These are phyloP conservation scores for Coniferiporia sulphurascens DNA, from an alignment of 1,284 basidiomycete genomes.

Conservation along the genomic window DNA sequence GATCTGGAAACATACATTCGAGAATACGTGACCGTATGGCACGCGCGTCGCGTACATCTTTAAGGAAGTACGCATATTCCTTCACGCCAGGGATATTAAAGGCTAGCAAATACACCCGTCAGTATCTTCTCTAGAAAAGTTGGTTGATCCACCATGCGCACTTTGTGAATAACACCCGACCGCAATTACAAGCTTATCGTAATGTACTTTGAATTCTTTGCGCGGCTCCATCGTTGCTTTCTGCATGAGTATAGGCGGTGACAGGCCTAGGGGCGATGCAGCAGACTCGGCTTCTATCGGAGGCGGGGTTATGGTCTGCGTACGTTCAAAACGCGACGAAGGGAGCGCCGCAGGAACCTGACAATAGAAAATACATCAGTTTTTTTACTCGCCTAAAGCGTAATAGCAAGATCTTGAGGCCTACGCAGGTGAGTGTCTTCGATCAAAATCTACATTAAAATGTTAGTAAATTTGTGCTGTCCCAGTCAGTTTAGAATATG, in stretches of 20 bases:
- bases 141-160: slow-evolving; percentile 31
- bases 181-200: slow-evolving; percentile 81
- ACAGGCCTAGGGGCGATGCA: not conserved
- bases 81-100: slow-evolving; percentile 67
- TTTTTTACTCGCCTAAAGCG: not conserved
- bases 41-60: slow-evolving; percentile 77
- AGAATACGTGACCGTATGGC: slow-evolving; percentile 72
- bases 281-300: not conserved
- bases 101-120: slow-evolving; percentile 33
- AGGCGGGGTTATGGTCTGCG: slow-evolving; percentile 1
- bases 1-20: slow-evolving; percentile 45
- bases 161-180: slow-evolving; percentile 85
- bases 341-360: slow-evolving; percentile 17
- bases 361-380: not conserved
- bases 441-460: slow-evolving; percentile 48
- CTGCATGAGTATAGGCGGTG: slow-evolving; percentile 5
- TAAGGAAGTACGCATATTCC: slow-evolving; percentile 77
- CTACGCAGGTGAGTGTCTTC: slow-evolving; percentile 53
- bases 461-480: too few species aligned
- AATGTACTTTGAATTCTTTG: slow-evolving; percentile 48
- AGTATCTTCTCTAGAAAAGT: not conserved
- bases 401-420: slow-evolving; percentile 23
- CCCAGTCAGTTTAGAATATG: not conserved
- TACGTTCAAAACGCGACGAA: slow-evolving; percentile 12
- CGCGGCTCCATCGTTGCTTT: slow-evolving; percentile 16